Conservation (phyloP, 305 asterid species). For the Petunia hybrid region DNA sequence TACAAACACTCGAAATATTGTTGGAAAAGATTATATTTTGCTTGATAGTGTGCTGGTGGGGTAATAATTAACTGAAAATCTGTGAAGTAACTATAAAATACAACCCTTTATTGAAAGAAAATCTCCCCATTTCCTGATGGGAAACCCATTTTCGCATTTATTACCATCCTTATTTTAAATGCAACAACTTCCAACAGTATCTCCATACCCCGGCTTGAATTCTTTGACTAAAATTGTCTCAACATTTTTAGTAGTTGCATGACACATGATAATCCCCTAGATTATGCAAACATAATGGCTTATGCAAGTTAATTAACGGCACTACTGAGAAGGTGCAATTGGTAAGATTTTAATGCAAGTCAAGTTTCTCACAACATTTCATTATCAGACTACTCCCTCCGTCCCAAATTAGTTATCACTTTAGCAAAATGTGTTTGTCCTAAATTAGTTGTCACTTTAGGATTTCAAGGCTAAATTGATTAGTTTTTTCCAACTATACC, state of each 20-base stretch:
- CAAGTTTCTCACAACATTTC: not conserved
- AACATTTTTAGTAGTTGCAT: not conserved
- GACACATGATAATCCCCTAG: too few species aligned
- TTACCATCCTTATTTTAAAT: not conserved
- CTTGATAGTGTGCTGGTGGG: not conserved
- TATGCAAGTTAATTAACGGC: too few species aligned
- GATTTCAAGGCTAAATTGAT: too few species aligned
- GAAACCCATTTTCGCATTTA: constrained; percentile 14
- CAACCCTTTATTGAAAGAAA: not conserved
- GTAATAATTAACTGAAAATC: not conserved
- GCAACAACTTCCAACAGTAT: constrained; percentile 20
- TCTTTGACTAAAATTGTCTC: not conserved
- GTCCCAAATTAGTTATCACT: too few species aligned
- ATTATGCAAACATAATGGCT: too few species aligned
- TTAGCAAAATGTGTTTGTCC: too few species aligned
- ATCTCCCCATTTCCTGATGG: not conserved
- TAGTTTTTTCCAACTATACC: too few species aligned
- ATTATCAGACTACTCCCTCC: too few species aligned
- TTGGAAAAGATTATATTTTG: not conserved
- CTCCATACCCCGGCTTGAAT: not conserved
- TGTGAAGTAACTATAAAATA: not conserved
- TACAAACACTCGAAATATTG: too few species aligned
- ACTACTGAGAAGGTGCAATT: not conserved
- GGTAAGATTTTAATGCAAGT: not conserved
- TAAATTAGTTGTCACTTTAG: too few species aligned